Evolutionary conservation across 2,329 filamentous ascomycete species (phyloP).

Genomic region (Bipolaris cookei): DNA sequence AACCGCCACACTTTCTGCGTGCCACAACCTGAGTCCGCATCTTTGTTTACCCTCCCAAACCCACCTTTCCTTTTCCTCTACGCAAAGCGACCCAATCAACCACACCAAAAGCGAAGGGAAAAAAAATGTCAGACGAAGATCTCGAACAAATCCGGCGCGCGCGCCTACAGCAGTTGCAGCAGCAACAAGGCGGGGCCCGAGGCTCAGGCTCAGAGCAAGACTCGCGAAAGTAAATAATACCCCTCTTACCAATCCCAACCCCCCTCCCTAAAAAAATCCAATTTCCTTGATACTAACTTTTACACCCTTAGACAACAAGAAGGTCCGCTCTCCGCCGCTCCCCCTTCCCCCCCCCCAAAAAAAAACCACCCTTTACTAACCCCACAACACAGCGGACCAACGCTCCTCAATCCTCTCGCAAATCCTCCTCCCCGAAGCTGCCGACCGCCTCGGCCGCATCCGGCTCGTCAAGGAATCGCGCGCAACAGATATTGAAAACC

Average conservation of each 20-base stretch:
- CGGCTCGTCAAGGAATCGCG: constrained; percentile 93
- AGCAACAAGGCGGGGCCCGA: constrained; percentile 61
- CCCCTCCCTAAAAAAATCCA: not conserved
- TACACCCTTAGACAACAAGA: constrained; percentile 26
- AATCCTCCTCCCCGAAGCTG: constrained; percentile 92
- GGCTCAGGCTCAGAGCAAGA: constrained; percentile 63
- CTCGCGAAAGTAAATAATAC: constrained; percentile 56
- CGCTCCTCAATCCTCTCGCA: constrained; percentile 81
- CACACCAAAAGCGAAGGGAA: not conserved
- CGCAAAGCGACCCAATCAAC: not conserved
- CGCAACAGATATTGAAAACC: constrained; percentile 87
- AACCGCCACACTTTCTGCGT: constrained; percentile 15
- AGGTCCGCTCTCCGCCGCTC: constrained; percentile 18
- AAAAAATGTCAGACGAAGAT: constrained; percentile 69
- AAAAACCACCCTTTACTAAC: constrained; percentile 11
- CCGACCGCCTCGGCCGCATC: constrained; percentile 91
- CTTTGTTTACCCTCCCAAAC: constrained; percentile 2
- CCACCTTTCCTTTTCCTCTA: not conserved
- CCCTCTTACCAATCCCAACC: not conserved
- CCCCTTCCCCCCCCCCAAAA: constrained; percentile 33
- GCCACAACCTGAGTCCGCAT: not conserved
- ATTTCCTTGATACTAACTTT: not conserved
- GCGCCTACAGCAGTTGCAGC: constrained; percentile 90
- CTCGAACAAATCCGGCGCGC: constrained; percentile 87
- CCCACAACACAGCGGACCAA: constrained; percentile 65